These are phyloP conservation scores for Ailanthus altissimus DNA, from an alignment of 345 rosid species.

Conservation along the genomic window DNA sequence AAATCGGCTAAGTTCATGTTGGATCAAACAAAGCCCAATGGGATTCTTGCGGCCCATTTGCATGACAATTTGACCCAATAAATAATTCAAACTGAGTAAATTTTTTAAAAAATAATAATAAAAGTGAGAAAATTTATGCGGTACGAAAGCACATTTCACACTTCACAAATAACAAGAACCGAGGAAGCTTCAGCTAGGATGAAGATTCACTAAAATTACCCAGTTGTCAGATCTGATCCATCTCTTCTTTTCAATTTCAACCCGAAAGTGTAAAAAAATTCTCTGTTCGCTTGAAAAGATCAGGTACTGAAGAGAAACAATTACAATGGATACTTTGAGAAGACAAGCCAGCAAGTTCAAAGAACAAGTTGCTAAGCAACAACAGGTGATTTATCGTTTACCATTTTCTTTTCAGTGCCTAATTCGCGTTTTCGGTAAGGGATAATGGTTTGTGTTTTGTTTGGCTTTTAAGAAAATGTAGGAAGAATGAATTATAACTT, in stretches of 20 bases:
- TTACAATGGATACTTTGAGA: constrained; percentile 78
- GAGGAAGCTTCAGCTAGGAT: background rate
- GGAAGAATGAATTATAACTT: background rate
- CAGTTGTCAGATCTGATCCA: constrained; percentile 18
- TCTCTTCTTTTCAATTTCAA: background rate
- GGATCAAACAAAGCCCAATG: background rate
- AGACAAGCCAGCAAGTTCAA: constrained; percentile 91
- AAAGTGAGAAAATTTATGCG: background rate
- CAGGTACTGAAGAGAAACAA: background rate
- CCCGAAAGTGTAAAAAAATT: background rate
- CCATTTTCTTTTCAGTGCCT: constrained; percentile 8
- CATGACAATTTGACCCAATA: background rate
- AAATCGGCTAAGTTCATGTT: background rate
- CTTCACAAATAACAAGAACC: background rate
- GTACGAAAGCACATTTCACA: background rate
- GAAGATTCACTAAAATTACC: background rate
- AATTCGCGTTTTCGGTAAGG: background rate
- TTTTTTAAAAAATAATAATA: background rate
- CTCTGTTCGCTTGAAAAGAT: background rate
- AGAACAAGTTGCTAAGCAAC: constrained; percentile 97
- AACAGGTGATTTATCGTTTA: constrained; percentile 42
- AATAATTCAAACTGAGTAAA: background rate
- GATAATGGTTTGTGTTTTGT: background rate
- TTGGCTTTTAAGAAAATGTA: constrained; percentile 18
- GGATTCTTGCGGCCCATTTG: too few species aligned